Percentiles rank a stretch among this genome's conserved stretches.
These are phyloP conservation scores for Marasmius oreades DNA, from an alignment of 1,284 basidiomycete species.

Conservation along the genomic window DNA sequence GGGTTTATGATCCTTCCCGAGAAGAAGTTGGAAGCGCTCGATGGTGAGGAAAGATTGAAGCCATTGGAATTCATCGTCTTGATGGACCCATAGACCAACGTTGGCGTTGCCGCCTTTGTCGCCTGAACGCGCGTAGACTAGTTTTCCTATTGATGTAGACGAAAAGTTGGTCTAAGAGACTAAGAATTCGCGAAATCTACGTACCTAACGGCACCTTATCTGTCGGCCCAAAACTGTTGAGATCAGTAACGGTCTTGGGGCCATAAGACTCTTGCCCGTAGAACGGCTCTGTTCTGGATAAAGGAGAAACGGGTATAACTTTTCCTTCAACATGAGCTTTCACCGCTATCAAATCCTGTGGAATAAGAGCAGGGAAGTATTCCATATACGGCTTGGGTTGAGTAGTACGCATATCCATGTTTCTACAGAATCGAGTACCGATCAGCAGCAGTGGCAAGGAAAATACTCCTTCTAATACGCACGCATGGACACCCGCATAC, in stretches of 20 bases:
- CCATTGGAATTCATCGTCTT: conserved; percentile 18
- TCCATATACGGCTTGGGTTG: conserved; percentile 10
- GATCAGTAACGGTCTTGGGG: not conserved
- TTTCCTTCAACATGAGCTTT: conserved; percentile 5
- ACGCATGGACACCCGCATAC: not conserved
- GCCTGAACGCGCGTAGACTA: conserved; percentile 21
- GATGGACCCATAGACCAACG: conserved; percentile 19
- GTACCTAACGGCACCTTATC: conserved; percentile 16
- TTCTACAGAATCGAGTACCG: conserved; percentile 2
- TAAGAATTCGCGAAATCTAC: not conserved
- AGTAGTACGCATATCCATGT: conserved; percentile 8
- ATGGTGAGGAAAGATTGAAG: conserved; percentile 16
- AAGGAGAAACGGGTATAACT: conserved; percentile 12
- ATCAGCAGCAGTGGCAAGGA: no score
- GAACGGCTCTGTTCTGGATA: conserved; percentile 9
- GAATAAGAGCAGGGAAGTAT: conserved; percentile 9
- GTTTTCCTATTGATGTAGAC: conserved; percentile 7
- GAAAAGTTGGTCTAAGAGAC: no score
- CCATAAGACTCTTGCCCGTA: conserved; percentile 11
- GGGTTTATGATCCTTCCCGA: conserved; percentile 17
- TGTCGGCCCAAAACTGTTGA: conserved; percentile 13
- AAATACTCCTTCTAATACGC: not conserved
- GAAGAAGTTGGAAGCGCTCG: conserved; percentile 16
- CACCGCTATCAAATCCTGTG: conserved; percentile 3
- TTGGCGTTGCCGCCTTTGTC: conserved; percentile 23